Base-by-base conservation (phyloP, 805 yeast species). In the Metschnikowia lachancei region DNA sequence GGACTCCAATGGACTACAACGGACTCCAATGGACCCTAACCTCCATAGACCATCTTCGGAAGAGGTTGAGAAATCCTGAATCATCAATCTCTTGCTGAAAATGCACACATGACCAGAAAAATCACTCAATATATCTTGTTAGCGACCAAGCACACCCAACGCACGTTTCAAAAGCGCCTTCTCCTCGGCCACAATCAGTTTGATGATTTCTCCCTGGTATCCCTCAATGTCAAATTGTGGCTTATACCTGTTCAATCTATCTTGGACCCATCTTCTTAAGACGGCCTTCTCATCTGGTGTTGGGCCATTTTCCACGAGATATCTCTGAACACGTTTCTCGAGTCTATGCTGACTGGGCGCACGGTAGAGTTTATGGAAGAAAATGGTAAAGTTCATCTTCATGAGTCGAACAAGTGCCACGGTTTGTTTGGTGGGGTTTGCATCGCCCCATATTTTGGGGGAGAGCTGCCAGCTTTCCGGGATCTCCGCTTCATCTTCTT, bases 381-480 rank as follows among this genome's bases (percentile, higher is more conserved):
- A 69, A 4, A 55, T 36, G 18, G 53, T 56, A 55, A 59, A 62
- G 3, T 66, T 63, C 54, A 70, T 50, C n/a, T 52, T 49, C 12
- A 70, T 24, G 30, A 54, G 41, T 22, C 56, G 45, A 10, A 52
- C 36, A 35, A 54, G 56, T 12, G 54, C 56, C 22, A 50, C 22
- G 1, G 82, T 69, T n/a, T 73, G 65, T 2, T 61, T 59, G 0
- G 81, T 66, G 10, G 77, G 73, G 17, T 62, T 63, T 1, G 84
- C 87, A 38, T 69, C 61, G 36, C 53, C 60, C 3, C 50, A 50
- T 14, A 80, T 53, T 36, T 64, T 62, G 19, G 76, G 60, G 32
- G 76, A 72, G 36, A 73, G 58, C 36, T 76, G 62, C 83, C 83
- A 71, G 19, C 69, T 56, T 36, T 71, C 71, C 1, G 67, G 66